Percentiles rank a stretch among this genome's conserved stretches.
These are phyloP conservation scores for Apiospora saccharicola DNA, from an alignment of 2,329 filamentous ascomycete species.

Conservation along the genomic window DNA sequence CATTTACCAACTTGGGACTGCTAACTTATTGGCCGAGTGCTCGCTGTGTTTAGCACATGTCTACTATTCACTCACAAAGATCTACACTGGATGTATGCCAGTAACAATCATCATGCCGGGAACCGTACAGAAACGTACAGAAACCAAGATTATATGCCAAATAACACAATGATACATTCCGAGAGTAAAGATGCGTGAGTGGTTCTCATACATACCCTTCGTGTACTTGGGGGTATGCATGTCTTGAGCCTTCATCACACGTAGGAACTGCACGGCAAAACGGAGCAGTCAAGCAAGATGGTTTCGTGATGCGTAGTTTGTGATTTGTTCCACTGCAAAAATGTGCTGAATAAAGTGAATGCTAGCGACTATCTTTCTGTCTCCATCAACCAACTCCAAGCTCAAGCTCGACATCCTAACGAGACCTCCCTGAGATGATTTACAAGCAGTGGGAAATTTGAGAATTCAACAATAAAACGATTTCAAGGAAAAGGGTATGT, in stretches of 20 bases:
- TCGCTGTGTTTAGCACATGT: neutral
- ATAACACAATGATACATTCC: too few species aligned
- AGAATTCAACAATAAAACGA: constrained; percentile 5
- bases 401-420: constrained; percentile 28
- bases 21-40: neutral
- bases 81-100: neutral
- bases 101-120: neutral
- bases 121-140: neutral
- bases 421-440: constrained; percentile 28
- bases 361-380: constrained; percentile 35
- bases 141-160: neutral
- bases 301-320: neutral
- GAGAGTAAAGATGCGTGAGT: too few species aligned
- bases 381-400: constrained; percentile 22
- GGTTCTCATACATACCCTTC: too few species aligned
- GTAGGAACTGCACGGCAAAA: neutral
- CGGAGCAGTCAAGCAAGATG: neutral
- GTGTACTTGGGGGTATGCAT: too few species aligned
- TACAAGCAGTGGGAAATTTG: constrained; percentile 24
- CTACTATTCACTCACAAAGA: neutral
- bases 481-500: constrained; percentile 25
- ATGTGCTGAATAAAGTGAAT: constrained; percentile 7
- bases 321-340: neutral
- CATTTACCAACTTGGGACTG: too few species aligned
- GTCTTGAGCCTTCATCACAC: neutral